Conservation (phyloP, 768 basidiomycete genomes). For the Boletus speciosus region DNA sequence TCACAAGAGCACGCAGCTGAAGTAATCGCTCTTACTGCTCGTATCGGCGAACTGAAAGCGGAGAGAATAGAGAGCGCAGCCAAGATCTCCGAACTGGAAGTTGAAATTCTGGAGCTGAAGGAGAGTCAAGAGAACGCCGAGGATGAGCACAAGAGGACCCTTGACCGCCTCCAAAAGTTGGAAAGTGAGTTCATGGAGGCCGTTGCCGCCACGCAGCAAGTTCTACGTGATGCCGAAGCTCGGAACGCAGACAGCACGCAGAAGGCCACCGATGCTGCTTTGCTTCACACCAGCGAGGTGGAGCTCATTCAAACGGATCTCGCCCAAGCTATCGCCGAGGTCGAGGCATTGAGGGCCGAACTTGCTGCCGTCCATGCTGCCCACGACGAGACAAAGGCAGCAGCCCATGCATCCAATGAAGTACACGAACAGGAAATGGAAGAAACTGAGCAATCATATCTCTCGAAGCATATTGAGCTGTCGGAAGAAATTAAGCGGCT, state of each 20-base stretch:
- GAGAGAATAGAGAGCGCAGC: constrained; percentile 69
- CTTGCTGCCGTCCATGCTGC: constrained; percentile 43
- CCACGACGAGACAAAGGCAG: constrained; percentile 47
- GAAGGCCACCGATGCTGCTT: constrained; percentile 39
- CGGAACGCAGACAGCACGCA: constrained; percentile 46
- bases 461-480: constrained; percentile 49
- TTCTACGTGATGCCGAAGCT: constrained; percentile 43
- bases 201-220: constrained; percentile 44
- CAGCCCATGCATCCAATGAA: constrained; percentile 44
- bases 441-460: constrained; percentile 49
- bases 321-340: constrained; percentile 39
- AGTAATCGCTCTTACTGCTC: constrained; percentile 42
- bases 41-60: constrained; percentile 49
- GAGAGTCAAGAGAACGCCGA: constrained; percentile 65
- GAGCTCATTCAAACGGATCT: constrained; percentile 44
- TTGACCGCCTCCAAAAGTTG: constrained; percentile 45
- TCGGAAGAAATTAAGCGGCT: constrained; percentile 55
- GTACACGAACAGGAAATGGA: constrained; percentile 47
- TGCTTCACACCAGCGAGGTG: constrained; percentile 46
- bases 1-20: constrained; percentile 46
- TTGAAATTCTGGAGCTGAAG: constrained; percentile 75
- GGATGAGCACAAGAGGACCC: constrained; percentile 49
- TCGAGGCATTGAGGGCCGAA: constrained; percentile 46
- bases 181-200: constrained; percentile 55
- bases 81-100: constrained; percentile 77